Evolutionary conservation across 2,329 filamentous ascomycete genomes (phyloP).

Genomic region (Trichoderma guizhouense): DNA sequence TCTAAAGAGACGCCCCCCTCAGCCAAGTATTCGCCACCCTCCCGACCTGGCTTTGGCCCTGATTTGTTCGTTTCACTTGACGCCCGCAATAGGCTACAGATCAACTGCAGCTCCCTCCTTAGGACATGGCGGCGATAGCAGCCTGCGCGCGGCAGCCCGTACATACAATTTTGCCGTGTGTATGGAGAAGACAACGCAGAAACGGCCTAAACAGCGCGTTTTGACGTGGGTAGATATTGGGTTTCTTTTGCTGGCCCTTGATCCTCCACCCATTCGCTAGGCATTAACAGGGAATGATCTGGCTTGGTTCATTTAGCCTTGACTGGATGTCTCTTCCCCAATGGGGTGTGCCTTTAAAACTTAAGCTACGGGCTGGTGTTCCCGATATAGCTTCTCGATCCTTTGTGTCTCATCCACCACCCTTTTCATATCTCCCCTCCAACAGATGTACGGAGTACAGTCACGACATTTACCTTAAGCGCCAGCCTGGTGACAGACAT

Average conservation of each 20-base stretch:
- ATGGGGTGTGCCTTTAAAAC: not conserved
- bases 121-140: not conserved
- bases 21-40: not conserved
- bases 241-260: not conserved
- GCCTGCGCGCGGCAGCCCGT: not conserved
- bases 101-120: not conserved
- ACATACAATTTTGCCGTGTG: not conserved
- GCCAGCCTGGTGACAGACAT: not conserved
- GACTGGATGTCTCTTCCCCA: not conserved
- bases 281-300: not conserved
- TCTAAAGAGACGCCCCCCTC: not conserved
- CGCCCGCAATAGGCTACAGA: conserved; percentile 3
- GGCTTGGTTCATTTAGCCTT: conserved; percentile 4
- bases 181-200: not conserved
- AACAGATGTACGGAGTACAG: not conserved
- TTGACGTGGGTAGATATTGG: not conserved
- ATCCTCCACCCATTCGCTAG: not conserved
- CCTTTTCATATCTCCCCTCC: not conserved
- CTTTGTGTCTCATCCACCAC: conserved; percentile 2
- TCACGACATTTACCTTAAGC: not conserved
- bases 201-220: not conserved
- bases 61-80: conserved; percentile 14
- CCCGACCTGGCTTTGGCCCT: not conserved
- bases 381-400: conserved; percentile 14
- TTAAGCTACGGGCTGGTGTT: not conserved